Evolutionary conservation across 176 grass and related monocot species (phyloP), one percentile per base, ranked within the genome.

Genomic region (Carex parvula): DNA sequence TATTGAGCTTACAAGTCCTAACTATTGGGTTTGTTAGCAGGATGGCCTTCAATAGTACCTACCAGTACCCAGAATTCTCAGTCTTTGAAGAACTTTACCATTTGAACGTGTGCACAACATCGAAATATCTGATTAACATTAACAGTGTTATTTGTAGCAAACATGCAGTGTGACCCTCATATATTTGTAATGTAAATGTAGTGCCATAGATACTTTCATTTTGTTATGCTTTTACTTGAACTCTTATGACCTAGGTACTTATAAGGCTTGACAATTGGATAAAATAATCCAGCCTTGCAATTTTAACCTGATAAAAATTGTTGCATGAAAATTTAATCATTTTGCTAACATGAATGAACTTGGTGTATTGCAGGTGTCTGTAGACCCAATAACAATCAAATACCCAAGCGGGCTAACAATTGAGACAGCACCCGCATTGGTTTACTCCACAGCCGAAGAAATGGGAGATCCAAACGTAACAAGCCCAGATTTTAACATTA

Each of bases 381-480:
- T 15, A 67, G 87, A 56, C 58, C 50, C 81, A 67, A 85, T 30
- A 63, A 89, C n/a, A 18, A 84, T 93, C 80, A 90, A 91, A 29
- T 93, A 91, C 46, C 89, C 84, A 29, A 52, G 74, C 0, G 89
- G 88, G 30, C 3, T 54, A 56, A 92, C 90, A 2, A 88, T 78
- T 22, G 77, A 72, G 81, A 88, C 84, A 18, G 92, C 95, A 80
- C 95, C 95, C 0, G 83, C 88, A 83, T 89, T 79, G 79, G 91
- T 98, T n/a, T 98, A 98, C 81, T 79, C 69, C 44, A 95, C 91
- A 37, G 92, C 82, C 1, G 90, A 94, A 89, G 64, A 20, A 86
- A 80, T 98, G 88, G 83, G 74, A 39, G 69, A 52, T 21, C 64
- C 90, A 81, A 91, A 86, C 16, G 60, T 62, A 2, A 87, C 80